These are phyloP conservation scores for Heritiera littoralis DNA, from an alignment of 345 rosid species.

Conservation along the genomic window DNA sequence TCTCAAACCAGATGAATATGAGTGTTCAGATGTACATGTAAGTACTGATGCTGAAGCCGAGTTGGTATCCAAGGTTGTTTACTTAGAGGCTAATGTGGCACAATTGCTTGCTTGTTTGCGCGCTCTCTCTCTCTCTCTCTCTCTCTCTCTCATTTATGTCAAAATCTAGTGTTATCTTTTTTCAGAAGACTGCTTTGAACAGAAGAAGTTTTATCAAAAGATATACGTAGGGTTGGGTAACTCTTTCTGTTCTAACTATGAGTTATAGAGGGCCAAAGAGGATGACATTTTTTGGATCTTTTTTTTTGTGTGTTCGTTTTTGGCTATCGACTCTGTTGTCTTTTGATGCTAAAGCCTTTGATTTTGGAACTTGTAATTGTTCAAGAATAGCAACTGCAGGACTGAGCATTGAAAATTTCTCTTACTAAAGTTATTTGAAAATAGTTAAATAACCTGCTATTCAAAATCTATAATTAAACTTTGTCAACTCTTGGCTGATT, in stretches of 20 bases:
- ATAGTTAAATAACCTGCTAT: background rate
- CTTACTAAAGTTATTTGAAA: background rate
- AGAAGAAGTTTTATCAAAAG: background rate
- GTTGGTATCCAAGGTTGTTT: constrained; percentile 44
- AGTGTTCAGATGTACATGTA: constrained; percentile 57
- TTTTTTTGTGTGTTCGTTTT: background rate
- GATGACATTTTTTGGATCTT: background rate
- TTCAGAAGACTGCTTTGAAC: background rate
- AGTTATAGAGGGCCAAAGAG: background rate
- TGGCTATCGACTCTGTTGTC: background rate
- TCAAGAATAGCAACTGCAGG: background rate
- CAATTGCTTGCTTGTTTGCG: background rate
- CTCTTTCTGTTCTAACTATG: background rate
- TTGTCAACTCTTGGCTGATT: background rate
- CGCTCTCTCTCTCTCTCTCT: background rate
- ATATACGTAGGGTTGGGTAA: background rate
- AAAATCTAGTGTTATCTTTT: background rate
- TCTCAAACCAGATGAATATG: constrained; percentile 51
- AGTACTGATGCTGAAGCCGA: constrained; percentile 41
- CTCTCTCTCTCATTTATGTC: background rate
- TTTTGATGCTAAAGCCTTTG: background rate
- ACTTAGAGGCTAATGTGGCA: background rate
- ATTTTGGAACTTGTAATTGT: background rate
- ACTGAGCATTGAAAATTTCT: background rate
- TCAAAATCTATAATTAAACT: constrained; percentile 8